Base-by-base conservation (phyloP, 177 flowering plant genomes). In the Vitis hybrid region DNA sequence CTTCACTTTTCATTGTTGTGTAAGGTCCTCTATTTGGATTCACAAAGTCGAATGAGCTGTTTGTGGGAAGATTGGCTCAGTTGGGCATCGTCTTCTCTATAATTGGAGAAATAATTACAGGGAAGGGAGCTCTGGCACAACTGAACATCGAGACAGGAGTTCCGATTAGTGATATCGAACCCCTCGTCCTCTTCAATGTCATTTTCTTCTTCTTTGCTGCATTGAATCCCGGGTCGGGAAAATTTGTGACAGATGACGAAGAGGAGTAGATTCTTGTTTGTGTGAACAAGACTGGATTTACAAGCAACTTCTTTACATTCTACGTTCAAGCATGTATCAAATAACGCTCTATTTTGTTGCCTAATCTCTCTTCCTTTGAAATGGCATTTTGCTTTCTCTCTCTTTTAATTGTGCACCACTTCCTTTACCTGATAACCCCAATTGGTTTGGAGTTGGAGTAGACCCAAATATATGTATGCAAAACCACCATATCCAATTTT, bases 61-160 rank as follows among this genome's bases (percentile, higher is more conserved):
- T 92, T 67, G 99, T 95, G 1, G 99, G 99, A 66, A 91, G 98
- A 83, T 78, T 95, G 82, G 99, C 99, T 13, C 99, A 95, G 77
- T 78, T 95, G 74, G 99, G 99, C 1, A 81, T 95, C 53, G 99
- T 93, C 1, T 95, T 95, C 90, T 95, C 99, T 1, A 61, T 95
- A 48, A 95, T 95, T 48, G 99, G 99, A 77, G 99, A 95, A 64
- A 93, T 93, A 18, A 81, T 93, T 6, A 91, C 98, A 1, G 99
- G 99, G 55, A 95, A 95, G 61, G 98, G 99, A 72, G 99, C 98
- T 58, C 71, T 95, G 26, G 97, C 97, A 3, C 99, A 93, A 62
- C 82, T 94, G 2, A 94, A 94, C 86, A 85, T 94, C 48, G 99
- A 94, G 79, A 94, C 99, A 0, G 99, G 99, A 9, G 83, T 94